Evolutionary conservation across 805 yeast species (phyloP).

Genomic region (Pichia nanzhaoensis): DNA sequence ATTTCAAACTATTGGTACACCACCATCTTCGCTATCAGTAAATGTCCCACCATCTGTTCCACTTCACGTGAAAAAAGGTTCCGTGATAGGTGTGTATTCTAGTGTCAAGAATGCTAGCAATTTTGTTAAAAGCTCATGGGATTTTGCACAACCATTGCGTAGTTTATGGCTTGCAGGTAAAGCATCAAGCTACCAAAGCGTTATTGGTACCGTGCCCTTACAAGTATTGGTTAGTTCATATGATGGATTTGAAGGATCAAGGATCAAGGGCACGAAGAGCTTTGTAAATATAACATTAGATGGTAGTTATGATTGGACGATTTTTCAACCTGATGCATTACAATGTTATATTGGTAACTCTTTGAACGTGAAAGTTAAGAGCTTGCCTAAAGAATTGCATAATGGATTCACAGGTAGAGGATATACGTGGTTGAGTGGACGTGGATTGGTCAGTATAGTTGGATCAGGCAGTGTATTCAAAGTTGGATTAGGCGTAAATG

Average conservation of each 20-base stretch:
- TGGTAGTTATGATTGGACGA: slow-evolving; percentile 59
- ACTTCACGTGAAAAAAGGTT: slow-evolving; percentile 39
- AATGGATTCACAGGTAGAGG: slow-evolving; percentile 31
- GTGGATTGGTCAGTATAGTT: slow-evolving; percentile 49
- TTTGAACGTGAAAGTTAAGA: slow-evolving; percentile 33
- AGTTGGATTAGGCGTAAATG: slow-evolving; percentile 37
- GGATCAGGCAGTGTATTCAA: slow-evolving; percentile 51
- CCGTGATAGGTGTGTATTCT: slow-evolving; percentile 42
- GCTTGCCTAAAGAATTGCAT: slow-evolving; percentile 35
- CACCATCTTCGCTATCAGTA: slow-evolving; percentile 43
- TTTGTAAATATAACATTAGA: slow-evolving; percentile 43
- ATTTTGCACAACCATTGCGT: slow-evolving; percentile 33
- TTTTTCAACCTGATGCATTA: slow-evolving; percentile 40
- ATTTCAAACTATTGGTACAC: slow-evolving; percentile 40
- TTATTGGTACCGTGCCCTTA: slow-evolving; percentile 43
- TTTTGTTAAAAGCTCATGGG: slow-evolving; percentile 25
- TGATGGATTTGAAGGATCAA: slow-evolving; percentile 15
- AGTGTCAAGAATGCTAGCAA: slow-evolving; percentile 4
- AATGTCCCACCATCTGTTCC: slow-evolving; percentile 56
- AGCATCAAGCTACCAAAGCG: slow-evolving; percentile 37
- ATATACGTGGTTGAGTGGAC: slow-evolving; percentile 44
- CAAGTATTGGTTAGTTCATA: slow-evolving; percentile 38
- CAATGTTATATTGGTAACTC: slow-evolving; percentile 52
- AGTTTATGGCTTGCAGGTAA: slow-evolving; percentile 40
- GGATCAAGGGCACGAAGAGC: slow-evolving; percentile 27